Percentiles rank a stretch among this genome's conserved stretches.
These are phyloP conservation scores for Tolypocladium sp. DNA, from an alignment of 2,329 filamentous ascomycete genomes.

Conservation along the genomic window DNA sequence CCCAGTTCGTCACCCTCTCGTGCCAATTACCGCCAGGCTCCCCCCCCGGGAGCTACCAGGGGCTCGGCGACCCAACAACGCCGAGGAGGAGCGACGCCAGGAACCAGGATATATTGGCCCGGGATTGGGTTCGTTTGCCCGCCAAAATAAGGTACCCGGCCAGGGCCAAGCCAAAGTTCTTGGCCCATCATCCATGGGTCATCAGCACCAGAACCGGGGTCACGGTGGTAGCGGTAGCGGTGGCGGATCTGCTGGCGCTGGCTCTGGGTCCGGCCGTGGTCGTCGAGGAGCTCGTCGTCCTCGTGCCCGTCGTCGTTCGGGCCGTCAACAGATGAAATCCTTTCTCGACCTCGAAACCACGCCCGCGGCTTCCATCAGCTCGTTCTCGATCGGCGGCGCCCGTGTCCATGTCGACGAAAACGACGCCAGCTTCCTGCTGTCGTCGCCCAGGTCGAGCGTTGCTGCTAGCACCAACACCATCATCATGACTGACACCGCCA, in stretches of 20 bases:
- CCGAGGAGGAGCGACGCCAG: neutral
- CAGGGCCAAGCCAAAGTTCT: neutral
- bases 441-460: conserved; percentile 3
- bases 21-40: neutral
- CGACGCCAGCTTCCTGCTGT: conserved; percentile 6
- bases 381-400: neutral
- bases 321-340: conserved; percentile 5
- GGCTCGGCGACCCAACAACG: neutral
- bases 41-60: neutral
- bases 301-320: neutral
- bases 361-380: conserved; percentile 1
- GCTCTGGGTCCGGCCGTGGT: neutral
- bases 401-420: neutral
- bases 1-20: neutral
- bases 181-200: neutral
- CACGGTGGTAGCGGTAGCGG: neutral
- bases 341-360: conserved; percentile 6
- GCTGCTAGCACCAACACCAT: neutral
- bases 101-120: neutral
- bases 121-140: neutral
- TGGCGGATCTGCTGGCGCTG: neutral
- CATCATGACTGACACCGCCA: neutral
- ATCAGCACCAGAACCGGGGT: neutral
- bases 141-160: neutral
- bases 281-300: neutral